Evolutionary conservation across 495 filamentous ascomycete genomes (phyloP).

Genomic region (Penicillium paradoxum): DNA sequence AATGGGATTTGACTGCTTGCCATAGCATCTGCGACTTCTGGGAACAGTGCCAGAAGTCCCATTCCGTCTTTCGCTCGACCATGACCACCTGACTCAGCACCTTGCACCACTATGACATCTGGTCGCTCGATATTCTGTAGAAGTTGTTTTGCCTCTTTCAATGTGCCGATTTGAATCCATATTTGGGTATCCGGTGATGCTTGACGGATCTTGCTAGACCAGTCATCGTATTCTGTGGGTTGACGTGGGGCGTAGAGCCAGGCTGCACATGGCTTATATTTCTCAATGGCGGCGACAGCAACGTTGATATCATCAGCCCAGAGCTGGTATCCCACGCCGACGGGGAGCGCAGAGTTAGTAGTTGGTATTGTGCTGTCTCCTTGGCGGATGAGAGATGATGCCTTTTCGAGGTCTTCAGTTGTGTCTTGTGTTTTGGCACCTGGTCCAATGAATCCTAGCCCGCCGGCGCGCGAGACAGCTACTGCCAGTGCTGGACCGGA

Average conservation of each 20-base stretch:
- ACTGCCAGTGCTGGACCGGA: conserved; percentile 54
- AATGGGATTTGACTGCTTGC: conserved; percentile 45
- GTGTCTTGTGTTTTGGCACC: conserved; percentile 32
- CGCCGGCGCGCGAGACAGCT: conserved; percentile 61
- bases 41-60: conserved; percentile 53
- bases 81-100: conserved; percentile 70
- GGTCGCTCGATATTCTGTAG: conserved; percentile 35
- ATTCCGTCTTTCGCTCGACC: conserved; percentile 53
- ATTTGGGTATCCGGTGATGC: conserved; percentile 47
- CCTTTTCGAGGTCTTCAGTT: conserved; percentile 30
- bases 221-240: conserved; percentile 45
- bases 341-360: conserved; percentile 37
- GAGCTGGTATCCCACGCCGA: conserved; percentile 60
- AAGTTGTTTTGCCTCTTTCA: conserved; percentile 49
- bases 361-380: conserved; percentile 11
- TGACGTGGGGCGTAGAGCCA: conserved; percentile 65
- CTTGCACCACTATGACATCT: conserved; percentile 70
- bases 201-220: conserved; percentile 48
- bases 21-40: conserved; percentile 55
- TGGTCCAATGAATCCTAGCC: conserved; percentile 52
- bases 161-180: conserved; percentile 65
- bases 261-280: conserved; percentile 54
- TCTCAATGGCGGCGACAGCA: conserved; percentile 38
- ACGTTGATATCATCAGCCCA: conserved; percentile 48
- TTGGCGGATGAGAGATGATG: conserved; percentile 19